Evolutionary conservation across 768 basidiomycete genomes (phyloP).

Genomic region (Leccinum variicolor): DNA sequence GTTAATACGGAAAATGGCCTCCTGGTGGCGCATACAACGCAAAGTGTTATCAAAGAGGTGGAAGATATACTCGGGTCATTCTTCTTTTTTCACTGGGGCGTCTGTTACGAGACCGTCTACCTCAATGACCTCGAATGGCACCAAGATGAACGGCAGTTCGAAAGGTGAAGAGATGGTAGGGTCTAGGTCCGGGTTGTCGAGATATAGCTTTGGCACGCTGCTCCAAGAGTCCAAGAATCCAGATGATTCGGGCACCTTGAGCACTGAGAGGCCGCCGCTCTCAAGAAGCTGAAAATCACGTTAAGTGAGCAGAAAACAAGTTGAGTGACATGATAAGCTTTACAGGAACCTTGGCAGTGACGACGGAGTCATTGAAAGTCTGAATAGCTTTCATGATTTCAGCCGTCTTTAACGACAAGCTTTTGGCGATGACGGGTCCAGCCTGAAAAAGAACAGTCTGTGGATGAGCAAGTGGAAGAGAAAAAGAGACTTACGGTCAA

Average conservation of each 20-base stretch:
- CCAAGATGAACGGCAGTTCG: constrained; percentile 72
- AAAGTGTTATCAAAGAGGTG: constrained; percentile 65
- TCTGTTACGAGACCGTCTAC: constrained; percentile 68
- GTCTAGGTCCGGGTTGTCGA: constrained; percentile 43
- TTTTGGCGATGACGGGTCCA: no score
- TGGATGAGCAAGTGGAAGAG: no score
- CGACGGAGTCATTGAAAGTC: no score
- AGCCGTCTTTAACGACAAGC: no score
- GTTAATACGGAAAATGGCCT: neutral
- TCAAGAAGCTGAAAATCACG: constrained; percentile 59
- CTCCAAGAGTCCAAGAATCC: constrained; percentile 56
- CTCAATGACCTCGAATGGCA: constrained; percentile 86
- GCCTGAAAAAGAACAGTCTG: no score
- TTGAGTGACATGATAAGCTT: no score
- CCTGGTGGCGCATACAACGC: constrained; percentile 7
- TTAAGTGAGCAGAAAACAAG: neutral
- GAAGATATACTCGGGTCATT: no score
- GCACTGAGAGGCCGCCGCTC: constrained; percentile 55
- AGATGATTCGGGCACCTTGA: constrained; percentile 58
- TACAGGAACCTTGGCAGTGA: no score
- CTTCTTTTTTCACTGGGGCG: constrained; percentile 66
- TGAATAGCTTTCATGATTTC: no score
- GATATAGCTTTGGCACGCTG: constrained; percentile 66
- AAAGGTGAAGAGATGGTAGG: constrained; percentile 49
- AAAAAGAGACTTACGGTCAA: no score